Base-by-base conservation (phyloP, 108 stramenopile species). In the Halocafeteria seosinensis region DNA sequence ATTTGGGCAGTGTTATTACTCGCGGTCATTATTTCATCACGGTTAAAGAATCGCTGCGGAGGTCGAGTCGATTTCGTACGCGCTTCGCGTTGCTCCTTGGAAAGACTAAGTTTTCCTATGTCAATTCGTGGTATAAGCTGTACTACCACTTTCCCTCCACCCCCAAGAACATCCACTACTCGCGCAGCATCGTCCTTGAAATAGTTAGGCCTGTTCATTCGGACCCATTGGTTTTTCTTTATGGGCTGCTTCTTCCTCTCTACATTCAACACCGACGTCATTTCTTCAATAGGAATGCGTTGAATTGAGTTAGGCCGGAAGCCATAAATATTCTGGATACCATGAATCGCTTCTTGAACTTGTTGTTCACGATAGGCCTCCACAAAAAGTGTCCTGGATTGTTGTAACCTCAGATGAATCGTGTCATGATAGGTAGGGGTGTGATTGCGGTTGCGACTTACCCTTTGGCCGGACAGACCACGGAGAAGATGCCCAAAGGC, bases 171-270 rank as follows among this genome's bases (percentile, higher is more conserved):
- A 61, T 77, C 85, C 53, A 79, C 75, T 38, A 97, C 90, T 55
- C 87, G 79, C 38, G 89, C 95, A 58, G 94, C 71, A 73, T 97
- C 95, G 25, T 90, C 92, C 77, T 91, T 94, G n/a, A n/a, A n/a
- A 79, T 88, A 94, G 50, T 85, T 88, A 25, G 86, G 88, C 30
- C 90, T 75, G 0, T 77, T 87, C 78, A 94, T 81, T 38, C 95
- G 87, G 1, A 94, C 90, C 85, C 87, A 97, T 62, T 89, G 87
- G 55, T 90, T 91, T 57, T 87, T 79, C 67, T 90, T 87, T 23
- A 97, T 84, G 73, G 87, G 86, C 69, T 86, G 85, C 66, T 86
- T 90, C 53, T 80, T 85, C 17, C 87, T 80, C 27, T 71, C 74
- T 28, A 92, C 89, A 28, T 78, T 87, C 80, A 96, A 85, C 47